Conservation (phyloP, 129 eudicot genomes). For the Escallonia herrerae region DNA sequence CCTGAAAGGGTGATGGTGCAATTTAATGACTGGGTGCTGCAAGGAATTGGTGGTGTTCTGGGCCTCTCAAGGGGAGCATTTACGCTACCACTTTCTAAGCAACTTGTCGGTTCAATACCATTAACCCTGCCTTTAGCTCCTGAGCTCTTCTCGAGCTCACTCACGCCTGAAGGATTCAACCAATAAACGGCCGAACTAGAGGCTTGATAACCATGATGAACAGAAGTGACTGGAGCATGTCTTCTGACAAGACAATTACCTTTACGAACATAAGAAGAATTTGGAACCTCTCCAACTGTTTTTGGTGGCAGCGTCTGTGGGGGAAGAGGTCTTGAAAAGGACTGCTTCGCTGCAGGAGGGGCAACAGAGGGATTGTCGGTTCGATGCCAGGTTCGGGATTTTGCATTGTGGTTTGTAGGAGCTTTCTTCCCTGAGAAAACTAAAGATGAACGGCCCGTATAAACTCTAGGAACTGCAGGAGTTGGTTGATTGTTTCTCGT, state of each 20-base stretch:
- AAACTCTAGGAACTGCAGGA: conserved; percentile 36
- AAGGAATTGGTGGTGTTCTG: conserved; percentile 35
- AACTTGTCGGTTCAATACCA: conserved; percentile 14
- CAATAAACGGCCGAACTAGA: conserved; percentile 29
- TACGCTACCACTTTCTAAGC: conserved; percentile 17
- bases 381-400: conserved; percentile 83
- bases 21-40: conserved; percentile 23
- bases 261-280: conserved; percentile 62
- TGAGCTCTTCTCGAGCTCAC: conserved; percentile 22
- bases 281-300: conserved; percentile 20
- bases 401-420: conserved; percentile 31
- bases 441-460: conserved; percentile 28
- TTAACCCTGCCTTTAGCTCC: conserved; percentile 19
- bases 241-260: conserved; percentile 87
- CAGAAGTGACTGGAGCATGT: conserved; percentile 24
- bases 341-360: conserved; percentile 10
- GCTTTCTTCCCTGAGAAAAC: conserved; percentile 28
- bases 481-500: conserved; percentile 28
- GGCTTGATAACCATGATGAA: conserved; percentile 22
- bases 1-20: conserved; percentile 12
- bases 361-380: conserved; percentile 29
- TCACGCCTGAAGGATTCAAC: conserved; percentile 23
- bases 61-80: conserved; percentile 41
- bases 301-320: conserved; percentile 25
- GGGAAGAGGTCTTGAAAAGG: conserved; percentile 24